These are phyloP conservation scores for Daldinia grandis DNA, from an alignment of 495 filamentous ascomycete species.

Conservation along the genomic window DNA sequence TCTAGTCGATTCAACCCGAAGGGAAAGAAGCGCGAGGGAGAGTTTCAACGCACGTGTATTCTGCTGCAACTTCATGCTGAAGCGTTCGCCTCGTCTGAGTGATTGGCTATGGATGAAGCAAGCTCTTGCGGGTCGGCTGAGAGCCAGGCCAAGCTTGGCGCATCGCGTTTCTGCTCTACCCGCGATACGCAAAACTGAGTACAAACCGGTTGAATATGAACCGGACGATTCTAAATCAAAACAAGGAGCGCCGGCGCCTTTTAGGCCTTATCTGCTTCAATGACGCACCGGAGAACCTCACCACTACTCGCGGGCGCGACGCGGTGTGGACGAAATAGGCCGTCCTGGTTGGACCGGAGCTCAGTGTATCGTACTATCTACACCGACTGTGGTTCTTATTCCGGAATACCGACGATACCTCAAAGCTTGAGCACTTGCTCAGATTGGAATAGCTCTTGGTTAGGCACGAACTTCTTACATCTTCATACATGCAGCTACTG, in stretches of 20 bases:
- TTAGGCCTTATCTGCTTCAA: conserved; percentile 29
- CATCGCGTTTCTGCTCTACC: conserved; percentile 39
- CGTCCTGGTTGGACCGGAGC: conserved; percentile 34
- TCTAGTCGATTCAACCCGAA: conserved; percentile 38
- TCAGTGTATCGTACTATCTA: conserved; percentile 35
- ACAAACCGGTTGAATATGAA: conserved; percentile 22
- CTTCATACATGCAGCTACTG: conserved; percentile 30
- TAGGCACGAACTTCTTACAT: conserved; percentile 41
- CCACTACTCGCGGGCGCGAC: conserved; percentile 30
- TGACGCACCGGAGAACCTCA: conserved; percentile 35
- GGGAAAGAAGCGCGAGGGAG: conserved; percentile 18
- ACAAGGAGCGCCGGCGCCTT: conserved; percentile 25
- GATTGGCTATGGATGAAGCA: conserved; percentile 39
- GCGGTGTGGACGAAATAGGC: conserved; percentile 40
- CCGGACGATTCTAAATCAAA: conserved; percentile 33
- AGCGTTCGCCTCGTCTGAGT: conserved; percentile 36
- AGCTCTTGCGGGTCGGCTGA: conserved; percentile 39
- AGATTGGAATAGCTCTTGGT: conserved; percentile 40
- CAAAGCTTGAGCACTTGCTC: conserved; percentile 36
- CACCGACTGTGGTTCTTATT: conserved; percentile 39
- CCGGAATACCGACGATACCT: conserved; percentile 35
- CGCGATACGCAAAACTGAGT: conserved; percentile 38
- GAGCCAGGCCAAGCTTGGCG: conserved; percentile 40
- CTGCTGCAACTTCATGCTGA: conserved; percentile 28
- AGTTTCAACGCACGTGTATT: conserved; percentile 39